Conservation (phyloP, 2,329 filamentous ascomycete genomes). For the Trichoderma sp. region DNA sequence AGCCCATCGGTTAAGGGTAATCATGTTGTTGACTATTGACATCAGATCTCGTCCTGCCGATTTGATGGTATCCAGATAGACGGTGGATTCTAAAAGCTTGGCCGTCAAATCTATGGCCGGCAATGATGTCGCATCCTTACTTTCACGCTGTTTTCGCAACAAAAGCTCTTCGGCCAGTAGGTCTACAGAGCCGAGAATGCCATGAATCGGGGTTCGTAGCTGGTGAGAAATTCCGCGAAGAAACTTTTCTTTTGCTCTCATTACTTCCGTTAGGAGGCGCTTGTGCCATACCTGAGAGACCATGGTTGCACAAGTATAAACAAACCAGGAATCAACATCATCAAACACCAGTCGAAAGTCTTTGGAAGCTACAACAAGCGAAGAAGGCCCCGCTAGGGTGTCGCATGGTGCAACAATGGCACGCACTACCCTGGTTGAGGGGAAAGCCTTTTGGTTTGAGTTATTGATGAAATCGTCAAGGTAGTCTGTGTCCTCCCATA, state of each 20-base stretch:
- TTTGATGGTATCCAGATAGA: not conserved
- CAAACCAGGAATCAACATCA: not conserved
- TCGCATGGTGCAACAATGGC: not conserved
- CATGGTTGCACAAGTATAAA: not conserved
- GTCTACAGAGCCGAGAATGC: not conserved
- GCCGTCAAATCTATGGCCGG: not conserved
- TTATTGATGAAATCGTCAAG: not conserved
- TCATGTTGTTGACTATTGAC: conserved; percentile 8
- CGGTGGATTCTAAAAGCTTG: not conserved
- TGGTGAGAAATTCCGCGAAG: conserved; percentile 1
- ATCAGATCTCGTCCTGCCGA: conserved; percentile 1
- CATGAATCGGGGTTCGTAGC: not conserved
- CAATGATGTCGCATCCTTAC: not conserved
- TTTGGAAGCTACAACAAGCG: not conserved
- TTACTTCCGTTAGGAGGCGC: not conserved
- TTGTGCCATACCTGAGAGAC: conserved; percentile 3
- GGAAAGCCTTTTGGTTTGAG: not conserved
- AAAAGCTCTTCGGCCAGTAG: not conserved
- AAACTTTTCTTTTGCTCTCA: conserved; percentile 3
- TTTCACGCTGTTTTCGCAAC: not conserved
- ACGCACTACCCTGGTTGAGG: not conserved
- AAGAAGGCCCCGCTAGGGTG: not conserved
- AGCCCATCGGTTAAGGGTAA: not conserved
- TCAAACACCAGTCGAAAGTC: conserved; percentile 3
- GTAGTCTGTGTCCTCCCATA: not conserved